Evolutionary conservation across 2,329 filamentous ascomycete genomes (phyloP), one percentile per base, ranked within the genome.

Genomic region (Scedosporium minutisporum): DNA sequence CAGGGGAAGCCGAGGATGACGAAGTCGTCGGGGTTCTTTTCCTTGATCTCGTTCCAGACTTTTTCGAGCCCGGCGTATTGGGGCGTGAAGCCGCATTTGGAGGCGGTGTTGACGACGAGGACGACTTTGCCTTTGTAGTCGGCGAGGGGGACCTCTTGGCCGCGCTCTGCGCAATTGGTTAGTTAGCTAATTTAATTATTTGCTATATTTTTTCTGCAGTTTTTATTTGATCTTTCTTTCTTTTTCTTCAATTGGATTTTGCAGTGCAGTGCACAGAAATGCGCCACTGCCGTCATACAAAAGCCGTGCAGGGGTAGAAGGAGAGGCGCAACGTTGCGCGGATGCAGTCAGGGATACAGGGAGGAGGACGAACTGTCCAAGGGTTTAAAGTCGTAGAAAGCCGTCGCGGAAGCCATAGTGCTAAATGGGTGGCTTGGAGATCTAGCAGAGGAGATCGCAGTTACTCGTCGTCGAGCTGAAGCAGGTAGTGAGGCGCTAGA

Each of bases 31-130:
- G 75, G 83, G 80, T 96, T 80, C 71, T 85, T 81, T 67, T 80
- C 80, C 69, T 85, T 86, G 72, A 97, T 71, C 63, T 80, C 77
- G 75, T 96, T 90, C 85, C 96, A 96, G 66, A 99, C 85, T 71
- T 85, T 88, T 80, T 99, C 93, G 60, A 99, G 89, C 38, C 90
- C 91, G 66, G 85, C 87, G 77, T 95, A 97, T 78, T 99, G 95
- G 12, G 92, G 92, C 2, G 95, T 97, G 85, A 97, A 97, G 75
- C 95, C 93, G 82, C 95, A 99, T 81, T 97, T 97, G 75, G 91
- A 96, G 69, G 95, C 95, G 1, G 93, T 97, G 86, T 99, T 99
- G 79, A 99, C 92, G 71, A 96, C 82, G 65, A 99, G 88, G 69
- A 97, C 86, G 68, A 97, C 93, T 78, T 97, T 97, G 83, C 89